These are phyloP conservation scores for Gaertneriomyces sp. DNA, from an alignment of 192 early-diverging fungal genomes.

Conservation along the genomic window DNA sequence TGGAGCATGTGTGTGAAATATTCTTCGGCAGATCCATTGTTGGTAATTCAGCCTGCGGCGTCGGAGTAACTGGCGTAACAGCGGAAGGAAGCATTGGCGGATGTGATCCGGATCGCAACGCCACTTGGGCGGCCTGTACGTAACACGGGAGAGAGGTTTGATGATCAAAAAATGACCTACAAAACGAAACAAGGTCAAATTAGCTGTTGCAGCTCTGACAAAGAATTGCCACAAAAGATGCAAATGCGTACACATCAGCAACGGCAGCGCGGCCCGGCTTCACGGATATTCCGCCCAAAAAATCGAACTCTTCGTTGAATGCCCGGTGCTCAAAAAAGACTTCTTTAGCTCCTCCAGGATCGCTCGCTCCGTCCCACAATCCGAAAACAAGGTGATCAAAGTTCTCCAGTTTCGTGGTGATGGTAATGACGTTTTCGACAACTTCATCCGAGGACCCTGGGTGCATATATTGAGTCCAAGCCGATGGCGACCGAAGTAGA, in stretches of 20 bases:
- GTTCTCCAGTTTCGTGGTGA: slow-evolving; percentile 38
- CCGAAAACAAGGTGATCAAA: slow-evolving; percentile 53
- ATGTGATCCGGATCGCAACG: too few relatives aligned
- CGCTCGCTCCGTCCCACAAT: slow-evolving; percentile 28
- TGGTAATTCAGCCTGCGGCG: too few relatives aligned
- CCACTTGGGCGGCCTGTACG: neutral
- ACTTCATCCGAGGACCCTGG: slow-evolving; percentile 25
- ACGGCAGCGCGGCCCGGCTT: slow-evolving; percentile 14
- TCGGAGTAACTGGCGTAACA: slow-evolving; percentile 20
- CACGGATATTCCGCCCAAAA: slow-evolving; percentile 42
- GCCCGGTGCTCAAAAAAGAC: slow-evolving; percentile 45
- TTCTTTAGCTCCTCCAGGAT: neutral
- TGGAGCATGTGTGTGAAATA: too few relatives aligned
- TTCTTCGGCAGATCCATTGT: too few relatives aligned
- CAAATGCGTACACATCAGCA: slow-evolving; percentile 14
- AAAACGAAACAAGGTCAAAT: neutral
- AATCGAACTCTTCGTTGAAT: slow-evolving; percentile 42
- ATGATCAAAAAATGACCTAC: slow-evolving; percentile 45
- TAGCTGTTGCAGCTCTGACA: too few relatives aligned
- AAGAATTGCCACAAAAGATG: neutral
- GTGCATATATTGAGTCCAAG: slow-evolving; percentile 31
- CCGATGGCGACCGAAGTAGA: slow-evolving; percentile 24
- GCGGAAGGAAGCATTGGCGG: slow-evolving; percentile 13
- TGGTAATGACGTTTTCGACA: slow-evolving; percentile 31
- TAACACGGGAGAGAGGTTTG: slow-evolving; percentile 44